phyloP scores from a whole-genome alignment of 176 grass and related monocot genomes.

The Phoenix roebelenii region DNA sequence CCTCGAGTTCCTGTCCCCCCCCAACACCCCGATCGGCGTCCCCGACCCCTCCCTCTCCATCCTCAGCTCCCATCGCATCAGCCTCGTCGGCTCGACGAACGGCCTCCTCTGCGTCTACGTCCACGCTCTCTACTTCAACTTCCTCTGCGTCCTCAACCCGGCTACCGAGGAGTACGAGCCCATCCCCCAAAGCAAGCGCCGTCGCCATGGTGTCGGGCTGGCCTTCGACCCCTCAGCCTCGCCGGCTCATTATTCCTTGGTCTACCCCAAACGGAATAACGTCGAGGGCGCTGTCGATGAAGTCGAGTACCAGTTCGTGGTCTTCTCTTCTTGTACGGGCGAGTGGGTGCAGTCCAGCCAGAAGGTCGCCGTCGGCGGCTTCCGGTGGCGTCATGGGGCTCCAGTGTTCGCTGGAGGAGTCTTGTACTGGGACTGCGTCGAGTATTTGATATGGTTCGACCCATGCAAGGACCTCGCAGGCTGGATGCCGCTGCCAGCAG shows the following conservation, averaged over 20 bases:
- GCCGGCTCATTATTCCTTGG: neutral
- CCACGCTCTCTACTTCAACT: neutral
- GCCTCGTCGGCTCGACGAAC: slow-evolving; percentile 32
- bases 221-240: slow-evolving; percentile 1
- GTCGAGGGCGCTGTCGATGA: too few species aligned
- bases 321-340: slow-evolving; percentile 13
- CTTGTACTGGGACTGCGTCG: slow-evolving; percentile 10
- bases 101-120: slow-evolving; percentile 38
- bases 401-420: slow-evolving; percentile 3
- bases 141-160: slow-evolving; percentile 33
- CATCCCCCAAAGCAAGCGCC: neutral
- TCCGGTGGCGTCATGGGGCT: too few species aligned
- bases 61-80: slow-evolving; percentile 21
- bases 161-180: slow-evolving; percentile 21
- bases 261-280: neutral
- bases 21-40: neutral
- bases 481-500: neutral
- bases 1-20: neutral
- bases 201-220: neutral
- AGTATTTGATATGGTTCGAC: slow-evolving; percentile 18
- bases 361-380: neutral
- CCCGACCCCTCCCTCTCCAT: slow-evolving; percentile 21
- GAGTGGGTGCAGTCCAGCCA: slow-evolving; percentile 5
- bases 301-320: neutral
- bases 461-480: slow-evolving; percentile 12